Evolutionary conservation across 176 grass and related monocot genomes (phyloP).

Genomic region (Luzula sylvatica): DNA sequence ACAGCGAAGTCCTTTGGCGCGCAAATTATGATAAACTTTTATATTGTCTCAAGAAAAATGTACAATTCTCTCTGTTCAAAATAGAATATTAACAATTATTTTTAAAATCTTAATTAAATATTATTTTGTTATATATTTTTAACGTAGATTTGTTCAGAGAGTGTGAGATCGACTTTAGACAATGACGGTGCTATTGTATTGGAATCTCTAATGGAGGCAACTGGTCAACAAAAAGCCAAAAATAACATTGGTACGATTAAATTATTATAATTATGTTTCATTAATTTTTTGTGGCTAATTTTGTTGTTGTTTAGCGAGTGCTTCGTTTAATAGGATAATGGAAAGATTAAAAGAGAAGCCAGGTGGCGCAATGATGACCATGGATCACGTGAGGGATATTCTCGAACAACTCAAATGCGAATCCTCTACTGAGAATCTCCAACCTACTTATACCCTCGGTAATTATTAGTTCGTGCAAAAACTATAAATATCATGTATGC

Average conservation of each 20-base stretch:
- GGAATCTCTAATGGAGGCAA: slow-evolving; percentile 80
- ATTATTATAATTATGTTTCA: no score
- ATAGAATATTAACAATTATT: neutral
- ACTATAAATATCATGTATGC: neutral
- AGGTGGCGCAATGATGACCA: slow-evolving; percentile 60
- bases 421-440: slow-evolving; percentile 27
- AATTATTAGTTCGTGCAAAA: slow-evolving; percentile 19
- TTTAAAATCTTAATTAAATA: neutral
- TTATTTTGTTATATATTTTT: slow-evolving; percentile 12
- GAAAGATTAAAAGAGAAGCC: slow-evolving; percentile 60
- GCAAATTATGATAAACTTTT: slow-evolving; percentile 75
- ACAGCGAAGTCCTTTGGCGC: slow-evolving; percentile 82
- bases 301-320: slow-evolving; percentile 37
- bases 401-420: slow-evolving; percentile 49
- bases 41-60: slow-evolving; percentile 81
- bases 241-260: slow-evolving; percentile 38
- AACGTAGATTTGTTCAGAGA: slow-evolving; percentile 56
- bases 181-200: slow-evolving; percentile 56
- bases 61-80: slow-evolving; percentile 22
- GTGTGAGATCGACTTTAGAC: slow-evolving; percentile 49
- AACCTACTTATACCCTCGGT: slow-evolving; percentile 49
- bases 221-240: slow-evolving; percentile 23
- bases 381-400: slow-evolving; percentile 59
- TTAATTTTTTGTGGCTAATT: slow-evolving; percentile 16
- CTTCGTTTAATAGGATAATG: slow-evolving; percentile 60